Conservation (phyloP, 495 filamentous ascomycete species). For the Corynascus novoguineensis region DNA sequence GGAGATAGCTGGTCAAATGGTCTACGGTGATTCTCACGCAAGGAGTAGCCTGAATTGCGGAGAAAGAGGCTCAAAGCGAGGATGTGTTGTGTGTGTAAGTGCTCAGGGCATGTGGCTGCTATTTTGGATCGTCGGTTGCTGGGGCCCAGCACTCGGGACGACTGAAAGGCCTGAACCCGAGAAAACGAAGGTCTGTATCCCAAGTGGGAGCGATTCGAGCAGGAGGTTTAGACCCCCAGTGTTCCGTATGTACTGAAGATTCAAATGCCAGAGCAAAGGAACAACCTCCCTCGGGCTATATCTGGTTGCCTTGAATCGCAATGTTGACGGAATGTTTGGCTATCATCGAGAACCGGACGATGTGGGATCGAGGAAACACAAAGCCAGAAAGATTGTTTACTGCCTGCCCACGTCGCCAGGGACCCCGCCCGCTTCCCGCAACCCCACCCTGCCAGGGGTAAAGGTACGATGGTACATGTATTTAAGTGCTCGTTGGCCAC, state of each 20-base stretch:
- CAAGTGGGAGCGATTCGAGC: not conserved
- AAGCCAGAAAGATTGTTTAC: conserved; percentile 4
- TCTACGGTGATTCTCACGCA: not conserved
- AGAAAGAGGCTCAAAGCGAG: too few relatives aligned
- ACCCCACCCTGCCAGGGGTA: conserved; percentile 2
- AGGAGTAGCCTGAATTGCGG: not conserved
- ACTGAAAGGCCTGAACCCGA: too few relatives aligned
- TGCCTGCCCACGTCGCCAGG: not conserved
- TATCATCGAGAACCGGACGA: not conserved
- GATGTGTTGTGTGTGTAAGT: not conserved
- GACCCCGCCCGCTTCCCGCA: conserved; percentile 6
- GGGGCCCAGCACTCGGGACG: too few relatives aligned
- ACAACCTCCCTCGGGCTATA: not conserved
- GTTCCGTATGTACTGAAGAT: not conserved
- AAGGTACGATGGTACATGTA: too few relatives aligned
- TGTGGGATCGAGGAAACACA: conserved; percentile 8
- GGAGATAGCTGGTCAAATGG: not conserved
- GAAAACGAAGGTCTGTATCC: not conserved
- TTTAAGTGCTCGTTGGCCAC: too few relatives aligned
- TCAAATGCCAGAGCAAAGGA: not conserved
- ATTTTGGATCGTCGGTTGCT: not conserved
- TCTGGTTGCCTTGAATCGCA: not conserved
- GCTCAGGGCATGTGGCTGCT: not conserved
- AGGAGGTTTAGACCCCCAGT: too few relatives aligned
- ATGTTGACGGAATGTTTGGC: not conserved